These are phyloP conservation scores for Didymosphaeria variabile DNA, from an alignment of 2,329 filamentous ascomycete genomes.

Conservation along the genomic window DNA sequence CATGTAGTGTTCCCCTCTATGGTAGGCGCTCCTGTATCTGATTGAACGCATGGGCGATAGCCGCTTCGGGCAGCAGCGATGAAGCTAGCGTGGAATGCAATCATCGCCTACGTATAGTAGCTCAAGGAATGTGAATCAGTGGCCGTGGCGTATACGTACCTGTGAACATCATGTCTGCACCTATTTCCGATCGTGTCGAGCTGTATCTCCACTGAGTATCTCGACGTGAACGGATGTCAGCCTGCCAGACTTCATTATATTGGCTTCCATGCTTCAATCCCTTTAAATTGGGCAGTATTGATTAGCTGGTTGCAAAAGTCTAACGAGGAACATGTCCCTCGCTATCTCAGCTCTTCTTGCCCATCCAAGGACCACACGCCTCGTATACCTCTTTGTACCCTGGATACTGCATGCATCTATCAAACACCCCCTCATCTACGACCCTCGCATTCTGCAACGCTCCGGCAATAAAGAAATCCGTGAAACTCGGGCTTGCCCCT, in stretches of 20 bases:
- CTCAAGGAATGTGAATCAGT: background rate
- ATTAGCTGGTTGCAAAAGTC: no score
- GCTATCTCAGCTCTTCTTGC: slow-evolving; percentile 16
- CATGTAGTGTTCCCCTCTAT: background rate
- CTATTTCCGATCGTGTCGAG: no score
- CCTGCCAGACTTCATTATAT: no score
- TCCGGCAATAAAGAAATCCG: slow-evolving; percentile 55
- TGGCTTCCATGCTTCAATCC: no score
- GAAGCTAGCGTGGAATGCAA: background rate
- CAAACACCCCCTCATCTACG: slow-evolving; percentile 69
- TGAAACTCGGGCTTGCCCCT: slow-evolving; percentile 46
- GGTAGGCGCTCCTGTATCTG: background rate
- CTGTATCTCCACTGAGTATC: no score
- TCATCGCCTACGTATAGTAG: background rate
- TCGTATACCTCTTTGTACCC: slow-evolving; percentile 20
- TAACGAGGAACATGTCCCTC: no score
- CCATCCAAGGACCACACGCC: slow-evolving; percentile 21
- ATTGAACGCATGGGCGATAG: background rate
- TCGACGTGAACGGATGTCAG: no score
- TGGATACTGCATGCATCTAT: slow-evolving; percentile 16
- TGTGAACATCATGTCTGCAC: no score
- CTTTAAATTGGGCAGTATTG: no score
- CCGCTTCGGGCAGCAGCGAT: background rate
- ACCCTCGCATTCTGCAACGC: slow-evolving; percentile 44
- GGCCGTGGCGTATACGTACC: no score